Evolutionary conservation across 2,329 filamentous ascomycete genomes (phyloP), one percentile per base, ranked within the genome.

Genomic region (Xylariaceae sp.): DNA sequence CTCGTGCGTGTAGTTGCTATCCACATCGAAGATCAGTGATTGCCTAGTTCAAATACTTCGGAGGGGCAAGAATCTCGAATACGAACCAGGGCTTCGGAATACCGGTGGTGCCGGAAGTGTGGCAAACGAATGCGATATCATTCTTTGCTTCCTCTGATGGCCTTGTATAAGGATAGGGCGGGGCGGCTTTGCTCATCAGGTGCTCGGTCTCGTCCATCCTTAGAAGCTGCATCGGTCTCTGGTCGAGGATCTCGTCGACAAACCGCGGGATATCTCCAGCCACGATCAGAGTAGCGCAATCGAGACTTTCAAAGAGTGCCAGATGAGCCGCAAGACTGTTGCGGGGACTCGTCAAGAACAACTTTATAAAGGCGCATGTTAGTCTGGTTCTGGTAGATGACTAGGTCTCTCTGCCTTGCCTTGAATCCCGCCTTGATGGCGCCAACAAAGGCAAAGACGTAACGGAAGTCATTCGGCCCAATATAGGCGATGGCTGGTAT

Each of bases 31-130:
- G n/a, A n/a, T n/a, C n/a, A n/a, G n/a, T n/a, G n/a, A n/a, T n/a
- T n/a, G n/a, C n/a, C n/a, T n/a, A n/a, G n/a, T n/a, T n/a, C n/a
- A n/a, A n/a, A n/a, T n/a, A n/a, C n/a, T n/a, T n/a, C n/a, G n/a
- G n/a, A n/a, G n/a, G n/a, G n/a, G n/a, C n/a, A n/a, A n/a, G n/a
- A n/a, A n/a, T n/a, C n/a, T n/a, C n/a, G n/a, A n/a, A n/a, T n/a
- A n/a, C n/a, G n/a, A n/a, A n/a, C n/a, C 55, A 44, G 4, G 50
- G 50, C 26, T 56, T 56, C 1, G 56, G 48, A 31, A 37, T 37
- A 8, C 33, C 33, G 9, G 33, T 35, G 10, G 33, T 31, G 9
- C 33, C 33, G 11, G 33, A 35, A 5, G 33, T 35, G 25, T 35
- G 33, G 22, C 33, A 35, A 21, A 35, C 33, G n/a, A 35, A 35